Evolutionary conservation across 2,329 filamentous ascomycete species (phyloP), one percentile per base, ranked within the genome.

Genomic region (Lasiodiplodia sp.): DNA sequence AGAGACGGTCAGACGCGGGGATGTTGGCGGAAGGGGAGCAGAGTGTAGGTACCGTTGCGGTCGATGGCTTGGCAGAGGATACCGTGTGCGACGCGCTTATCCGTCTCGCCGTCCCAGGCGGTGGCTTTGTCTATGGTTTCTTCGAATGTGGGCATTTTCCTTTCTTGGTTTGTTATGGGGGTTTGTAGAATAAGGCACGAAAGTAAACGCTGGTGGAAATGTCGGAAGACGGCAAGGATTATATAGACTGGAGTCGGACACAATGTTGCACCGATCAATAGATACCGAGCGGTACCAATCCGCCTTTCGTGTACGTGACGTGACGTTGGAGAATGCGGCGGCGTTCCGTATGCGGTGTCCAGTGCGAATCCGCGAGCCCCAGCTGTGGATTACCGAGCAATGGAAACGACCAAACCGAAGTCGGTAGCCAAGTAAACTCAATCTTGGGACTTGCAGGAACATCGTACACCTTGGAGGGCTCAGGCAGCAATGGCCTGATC

Each of bases 81-180:
- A 18, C 38, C 57, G 40, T 62, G 57, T 14, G 34, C 21, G 40
- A 34, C n/a, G 23, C 57, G 57, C 1, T 47, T 23, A 25, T 62
- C 57, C 14, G 23, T 34, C 14, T 34, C n/a, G 40, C 38, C 38
- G 7, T 60, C 38, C 38, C 23, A 62, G 25, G 57, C 23, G 38
- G 57, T 62, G 40, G 57, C 40, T 16, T 47, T 31, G 14, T 62
- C 57, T 23, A 62, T 2, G 23, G 8, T 10, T n/a, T 47, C 21
- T 14, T 62, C 38, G 57, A 62, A 62, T n/a, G 57, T 44, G 1
- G 40, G 10, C 57, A 62, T 62, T 49, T 51, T 49, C 78, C 84
- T 25, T 70, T 76, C 21, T 67, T 75, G 14, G 18, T 18, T 8
- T 44, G 16, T 44, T 8, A 1, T 44, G 40, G 16, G 16, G 1